Evolutionary conservation across 139 green algal species (phyloP), one percentile per base, ranked within the genome.

Genomic region (Picochlorum sp.): DNA sequence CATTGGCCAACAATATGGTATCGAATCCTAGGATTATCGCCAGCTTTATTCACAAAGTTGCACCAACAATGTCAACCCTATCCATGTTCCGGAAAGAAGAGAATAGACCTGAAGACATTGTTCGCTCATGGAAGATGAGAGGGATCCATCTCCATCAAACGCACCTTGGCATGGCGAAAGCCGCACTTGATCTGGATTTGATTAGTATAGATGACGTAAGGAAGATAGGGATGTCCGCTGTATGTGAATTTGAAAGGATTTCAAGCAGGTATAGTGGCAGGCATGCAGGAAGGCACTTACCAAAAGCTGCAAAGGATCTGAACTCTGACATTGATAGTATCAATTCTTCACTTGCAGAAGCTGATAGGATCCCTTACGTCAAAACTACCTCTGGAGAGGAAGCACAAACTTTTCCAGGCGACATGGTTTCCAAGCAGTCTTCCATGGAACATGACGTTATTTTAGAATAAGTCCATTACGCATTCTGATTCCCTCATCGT

Each of bases 141-240:
- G 45, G 63, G 57, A 81, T 85, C 51, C 72, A 66, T 50, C 59
- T 83, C n/a, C 60, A 75, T 62, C 52, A 50, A 23, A 78, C 71
- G 18, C 66, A 79, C 50, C 63, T 85, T 34, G 78, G 76, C 59
- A 81, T 83, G 75, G 72, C 78, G 3, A 20, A 58, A 50, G 45
- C 79, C 41, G 31, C 57, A 9, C 51, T 63, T 59, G 71, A 63
- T 1, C 21, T 81, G 52, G 71, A 69, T 15, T 57, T 85, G 45
- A 41, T 85, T 23, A 69, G 76, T 47, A 24, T 23, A 1, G 55
- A 64, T 0, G 72, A 61, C 9, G 68, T 85, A 45, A 60, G 71
- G 51, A 63, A 34, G 3, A 62, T 83, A 20, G 70, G 30, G 8
- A 26, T 63, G n/a, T 54, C 65, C 1, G 78, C 72, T 16, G 45